A percentile compares a stretch with the other conserved stretches of the same genome.
Conservation (phyloP, 1,139 yeast genomes). For the Debaryomycetaceae sp. region DNA sequence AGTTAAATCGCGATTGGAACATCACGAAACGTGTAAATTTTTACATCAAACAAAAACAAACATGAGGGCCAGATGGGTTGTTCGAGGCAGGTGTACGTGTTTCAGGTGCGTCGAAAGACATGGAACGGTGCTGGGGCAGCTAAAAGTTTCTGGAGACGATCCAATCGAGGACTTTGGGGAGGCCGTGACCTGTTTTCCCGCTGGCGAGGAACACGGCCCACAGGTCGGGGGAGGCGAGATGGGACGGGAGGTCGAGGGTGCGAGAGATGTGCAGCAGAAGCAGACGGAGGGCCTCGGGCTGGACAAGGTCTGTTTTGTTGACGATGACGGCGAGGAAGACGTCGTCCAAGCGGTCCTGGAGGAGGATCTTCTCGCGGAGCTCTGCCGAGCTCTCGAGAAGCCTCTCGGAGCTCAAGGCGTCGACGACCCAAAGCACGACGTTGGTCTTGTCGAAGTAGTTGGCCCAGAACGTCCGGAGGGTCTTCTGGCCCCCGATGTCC, state of each 20-base stretch:
- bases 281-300: slow-evolving; percentile 13
- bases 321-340: slow-evolving; percentile 53
- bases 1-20: slow-evolving; percentile 1
- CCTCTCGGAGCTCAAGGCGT: slow-evolving; percentile 59
- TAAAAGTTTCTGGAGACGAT: slow-evolving; percentile 24
- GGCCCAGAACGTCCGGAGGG: slow-evolving; percentile 82
- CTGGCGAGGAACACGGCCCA: slow-evolving; percentile 47
- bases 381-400: slow-evolving; percentile 64
- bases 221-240: slow-evolving; percentile 20
- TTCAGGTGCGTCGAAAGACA: neutral
- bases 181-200: slow-evolving; percentile 55
- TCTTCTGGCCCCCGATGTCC: slow-evolving; percentile 90
- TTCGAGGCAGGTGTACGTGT: neutral
- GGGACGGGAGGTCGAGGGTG: slow-evolving; percentile 22
- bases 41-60: neutral
- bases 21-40: neutral
- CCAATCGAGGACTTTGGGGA: slow-evolving; percentile 50
- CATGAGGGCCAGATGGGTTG: neutral
- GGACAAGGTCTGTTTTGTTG: slow-evolving; percentile 55
- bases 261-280: slow-evolving; percentile 15
- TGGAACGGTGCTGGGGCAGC: neutral
- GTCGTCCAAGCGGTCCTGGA: slow-evolving; percentile 69
- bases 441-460: slow-evolving; percentile 88
- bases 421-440: slow-evolving; percentile 89
- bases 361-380: slow-evolving; percentile 52